A percentile compares a stretch with the other conserved stretches of the same genome.
phyloP scores from a whole-genome alignment of 192 early-diverging fungal genomes.

The Linnemannia hyalina region DNA sequence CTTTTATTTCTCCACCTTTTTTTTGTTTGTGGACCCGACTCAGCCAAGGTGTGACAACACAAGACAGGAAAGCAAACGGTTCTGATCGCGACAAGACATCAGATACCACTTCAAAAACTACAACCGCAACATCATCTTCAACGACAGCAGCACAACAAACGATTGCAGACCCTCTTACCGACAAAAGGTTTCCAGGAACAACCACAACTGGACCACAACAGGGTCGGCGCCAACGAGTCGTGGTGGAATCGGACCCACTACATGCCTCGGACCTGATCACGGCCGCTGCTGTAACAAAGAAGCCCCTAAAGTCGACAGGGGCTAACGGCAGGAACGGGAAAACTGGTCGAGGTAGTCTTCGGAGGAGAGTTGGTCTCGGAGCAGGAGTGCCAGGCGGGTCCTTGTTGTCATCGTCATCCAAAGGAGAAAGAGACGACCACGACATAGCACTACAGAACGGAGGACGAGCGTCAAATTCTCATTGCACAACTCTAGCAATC shows the following conservation, averaged over 20 bases:
- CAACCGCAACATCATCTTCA: not conserved
- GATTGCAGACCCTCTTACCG: not conserved
- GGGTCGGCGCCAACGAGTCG: not conserved
- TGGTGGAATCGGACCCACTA: not conserved
- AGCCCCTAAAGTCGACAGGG: not conserved
- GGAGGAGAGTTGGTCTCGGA: not conserved
- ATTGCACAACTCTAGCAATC: not conserved
- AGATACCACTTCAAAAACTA: not conserved
- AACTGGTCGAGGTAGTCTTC: not conserved
- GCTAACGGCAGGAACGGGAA: not conserved
- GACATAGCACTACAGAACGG: not conserved
- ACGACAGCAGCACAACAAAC: not conserved
- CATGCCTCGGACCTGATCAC: not conserved
- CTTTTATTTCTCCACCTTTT: not conserved
- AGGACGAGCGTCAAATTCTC: not conserved
- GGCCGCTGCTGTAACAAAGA: not conserved
- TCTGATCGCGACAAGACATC: not conserved
- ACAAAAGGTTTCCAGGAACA: not conserved
- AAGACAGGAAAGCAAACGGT: not conserved
- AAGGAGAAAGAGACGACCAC: not conserved
- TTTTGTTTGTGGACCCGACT: not conserved
- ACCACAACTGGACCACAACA: not conserved
- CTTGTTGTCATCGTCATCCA: not conserved
- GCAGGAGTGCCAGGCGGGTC: not conserved
- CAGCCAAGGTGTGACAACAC: not conserved